phyloP scores from a whole-genome alignment of 1,139 yeast species.

The Blastobotrys serpentis region DNA sequence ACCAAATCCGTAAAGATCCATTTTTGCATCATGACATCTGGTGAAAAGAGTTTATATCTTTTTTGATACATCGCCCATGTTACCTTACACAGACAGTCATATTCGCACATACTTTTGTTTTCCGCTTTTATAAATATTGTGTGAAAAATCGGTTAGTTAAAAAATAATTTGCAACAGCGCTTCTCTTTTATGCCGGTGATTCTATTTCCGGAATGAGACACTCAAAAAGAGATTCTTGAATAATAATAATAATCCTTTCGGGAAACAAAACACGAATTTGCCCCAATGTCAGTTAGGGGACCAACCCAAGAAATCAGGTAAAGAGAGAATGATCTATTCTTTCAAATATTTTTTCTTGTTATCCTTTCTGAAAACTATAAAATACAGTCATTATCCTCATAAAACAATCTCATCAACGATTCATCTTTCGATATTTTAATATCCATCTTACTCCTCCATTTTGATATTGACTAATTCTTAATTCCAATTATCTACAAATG shows the following conservation, averaged over 20 bases:
- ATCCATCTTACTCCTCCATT: neutral
- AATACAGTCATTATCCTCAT: neutral
- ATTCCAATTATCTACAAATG: conserved; percentile 1
- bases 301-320: too few species aligned
- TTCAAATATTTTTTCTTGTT: too few species aligned
- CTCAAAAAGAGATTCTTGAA: too few species aligned
- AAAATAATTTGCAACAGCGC: neutral
- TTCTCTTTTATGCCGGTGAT: neutral
- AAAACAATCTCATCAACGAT: neutral
- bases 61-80: too few species aligned
- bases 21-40: too few species aligned
- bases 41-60: too few species aligned
- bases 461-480: neutral
- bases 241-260: neutral
- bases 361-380: conserved; percentile 1
- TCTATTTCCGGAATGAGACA: neutral
- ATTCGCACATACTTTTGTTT: too few species aligned
- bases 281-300: too few species aligned
- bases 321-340: too few species aligned
- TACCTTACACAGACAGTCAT: too few species aligned
- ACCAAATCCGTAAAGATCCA: too few species aligned
- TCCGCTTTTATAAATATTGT: too few species aligned
- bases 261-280: neutral
- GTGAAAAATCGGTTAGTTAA: neutral
- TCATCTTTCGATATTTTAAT: neutral